Base-by-base conservation (phyloP, 768 basidiomycete genomes). In the Nidularia sp. region DNA sequence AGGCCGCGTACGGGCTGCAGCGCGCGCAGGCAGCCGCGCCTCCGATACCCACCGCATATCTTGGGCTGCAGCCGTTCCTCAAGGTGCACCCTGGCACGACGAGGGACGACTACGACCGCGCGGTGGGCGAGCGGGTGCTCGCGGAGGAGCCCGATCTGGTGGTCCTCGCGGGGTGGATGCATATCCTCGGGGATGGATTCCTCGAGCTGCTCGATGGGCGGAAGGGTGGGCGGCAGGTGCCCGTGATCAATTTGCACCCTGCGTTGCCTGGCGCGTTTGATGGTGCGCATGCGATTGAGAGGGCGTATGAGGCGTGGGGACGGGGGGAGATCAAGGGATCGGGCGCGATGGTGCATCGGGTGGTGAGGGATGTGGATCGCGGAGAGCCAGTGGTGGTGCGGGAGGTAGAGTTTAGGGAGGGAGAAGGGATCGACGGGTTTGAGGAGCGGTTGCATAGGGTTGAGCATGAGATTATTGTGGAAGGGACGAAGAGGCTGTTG, bases 91-190 rank as follows among this genome's bases (percentile, higher is more conserved):
- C 86, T 0, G 83, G 80, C 22, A 82, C 82, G 57, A 88, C 90
- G 4, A 75, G 96, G 15, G 72, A 80, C 45, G 90, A 96, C 63
- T 98, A 97, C 69, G 96, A 96, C 62, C 70, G 73, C 2, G 89
- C 91, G 62, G 79, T 95, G 1, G 92, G 91, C 6, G 70, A 79
- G 33, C 77, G 83, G 49, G 83, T 93, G 3, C 61, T 88, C 4
- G 63, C 69, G 25, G 80, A 74, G 15, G 69, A 71, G 33, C 96
- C 96, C 0, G 91, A 98, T 67, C 66, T 96, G 25, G 81, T 98
- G 46, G 90, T 98, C 5, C 77, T 98, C n/a, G 97, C 96, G 0
- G 97, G 97, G 0, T 99, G 93, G 92, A 98, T 99, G 96, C 95
- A 98, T 62, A 91, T 98, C 60, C 78, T 98, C 53, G 84, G 86